Conservation (phyloP, 257 asterid species). For the Gentiana macrophylla region DNA sequence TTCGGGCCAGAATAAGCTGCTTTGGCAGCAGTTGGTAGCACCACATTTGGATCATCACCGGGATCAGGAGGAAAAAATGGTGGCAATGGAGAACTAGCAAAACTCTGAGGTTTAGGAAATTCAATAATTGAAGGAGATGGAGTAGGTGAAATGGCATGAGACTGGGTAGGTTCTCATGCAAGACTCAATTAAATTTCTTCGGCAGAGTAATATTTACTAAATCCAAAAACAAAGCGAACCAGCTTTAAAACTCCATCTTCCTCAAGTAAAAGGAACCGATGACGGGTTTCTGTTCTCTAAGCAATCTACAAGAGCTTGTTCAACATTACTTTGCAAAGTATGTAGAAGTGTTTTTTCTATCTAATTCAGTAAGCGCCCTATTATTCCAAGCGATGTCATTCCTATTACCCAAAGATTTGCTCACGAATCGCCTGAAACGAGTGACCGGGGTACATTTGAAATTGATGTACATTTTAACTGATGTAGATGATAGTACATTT, state of each 20-base stretch:
- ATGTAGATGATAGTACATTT: too few relatives aligned
- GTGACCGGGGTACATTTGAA: too few relatives aligned
- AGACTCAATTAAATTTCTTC: conserved; percentile 37
- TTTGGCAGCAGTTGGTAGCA: conserved; percentile 21
- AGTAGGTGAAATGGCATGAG: conserved; percentile 18
- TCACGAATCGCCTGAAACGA: too few relatives aligned
- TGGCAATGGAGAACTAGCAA: conserved; percentile 31
- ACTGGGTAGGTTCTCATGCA: conserved; percentile 48
- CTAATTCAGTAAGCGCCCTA: too few relatives aligned
- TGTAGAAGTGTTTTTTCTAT: not conserved
- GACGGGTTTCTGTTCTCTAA: conserved; percentile 23
- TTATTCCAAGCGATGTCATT: too few relatives aligned
- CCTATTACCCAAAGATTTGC: too few relatives aligned
- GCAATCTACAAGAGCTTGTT: conserved; percentile 50
- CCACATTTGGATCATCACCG: conserved; percentile 14
- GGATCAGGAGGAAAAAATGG: conserved; percentile 35
- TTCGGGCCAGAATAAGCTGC: conserved; percentile 13
- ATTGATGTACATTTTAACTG: too few relatives aligned
- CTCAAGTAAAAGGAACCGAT: conserved; percentile 22
- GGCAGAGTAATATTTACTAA: conserved; percentile 22
- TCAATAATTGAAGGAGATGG: conserved; percentile 21
- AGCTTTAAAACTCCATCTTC: conserved; percentile 27
- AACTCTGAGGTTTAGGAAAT: conserved; percentile 20
- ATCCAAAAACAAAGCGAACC: conserved; percentile 36
- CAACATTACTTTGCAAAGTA: conserved; percentile 33